Percentiles rank a stretch among this genome's conserved stretches.
Evolutionary conservation across 1,139 yeast species (phyloP).

Genomic region (Magnusiomyces clavatus): DNA sequence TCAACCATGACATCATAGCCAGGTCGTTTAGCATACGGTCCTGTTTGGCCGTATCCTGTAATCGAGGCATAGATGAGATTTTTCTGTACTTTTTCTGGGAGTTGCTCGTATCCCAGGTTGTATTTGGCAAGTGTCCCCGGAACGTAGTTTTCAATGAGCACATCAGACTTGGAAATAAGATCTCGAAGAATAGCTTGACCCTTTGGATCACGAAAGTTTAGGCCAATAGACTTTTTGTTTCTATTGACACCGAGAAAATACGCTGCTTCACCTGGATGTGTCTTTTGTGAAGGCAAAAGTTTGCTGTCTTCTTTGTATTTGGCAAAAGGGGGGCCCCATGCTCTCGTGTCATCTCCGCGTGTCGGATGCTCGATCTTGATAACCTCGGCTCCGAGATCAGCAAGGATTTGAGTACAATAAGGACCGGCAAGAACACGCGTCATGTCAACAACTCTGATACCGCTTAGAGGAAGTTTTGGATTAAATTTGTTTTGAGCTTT

Average conservation of each 20-base stretch:
- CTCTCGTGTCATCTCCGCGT: constrained; percentile 40
- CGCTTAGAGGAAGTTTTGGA: constrained; percentile 26
- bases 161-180: constrained; percentile 32
- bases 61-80: constrained; percentile 35
- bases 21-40: constrained; percentile 33
- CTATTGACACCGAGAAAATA: constrained; percentile 35
- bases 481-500: not conserved
- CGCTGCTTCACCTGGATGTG: constrained; percentile 31
- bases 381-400: constrained; percentile 39
- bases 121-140: constrained; percentile 36
- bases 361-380: constrained; percentile 37
- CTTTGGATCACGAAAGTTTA: constrained; percentile 31
- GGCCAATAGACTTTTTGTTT: constrained; percentile 34
- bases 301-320: constrained; percentile 9
- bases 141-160: constrained; percentile 36
- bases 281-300: constrained; percentile 11
- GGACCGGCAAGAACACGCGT: constrained; percentile 41
- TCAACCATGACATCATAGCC: constrained; percentile 42
- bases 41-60: constrained; percentile 37
- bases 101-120: constrained; percentile 31
- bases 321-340: constrained; percentile 39
- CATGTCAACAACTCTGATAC: constrained; percentile 34
- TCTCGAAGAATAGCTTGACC: constrained; percentile 31
- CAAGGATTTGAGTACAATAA: constrained; percentile 36
- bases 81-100: constrained; percentile 17